phyloP scores from a whole-genome alignment of 2,329 filamentous ascomycete genomes.

The Colletotrichum eremochloae region DNA sequence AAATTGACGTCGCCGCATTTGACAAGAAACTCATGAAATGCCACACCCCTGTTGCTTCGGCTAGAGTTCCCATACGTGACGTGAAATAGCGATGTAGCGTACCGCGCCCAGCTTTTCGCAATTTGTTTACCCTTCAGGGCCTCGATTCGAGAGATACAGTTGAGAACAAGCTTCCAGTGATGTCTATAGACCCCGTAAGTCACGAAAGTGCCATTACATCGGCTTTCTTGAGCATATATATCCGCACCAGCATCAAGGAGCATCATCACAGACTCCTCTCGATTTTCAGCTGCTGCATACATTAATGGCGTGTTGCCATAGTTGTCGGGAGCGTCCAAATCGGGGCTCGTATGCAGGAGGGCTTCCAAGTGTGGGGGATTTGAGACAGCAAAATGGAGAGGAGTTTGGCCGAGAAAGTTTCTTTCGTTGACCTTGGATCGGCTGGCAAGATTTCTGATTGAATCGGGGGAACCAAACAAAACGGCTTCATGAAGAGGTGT shows the following conservation, averaged over 20 bases:
- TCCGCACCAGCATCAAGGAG: not conserved
- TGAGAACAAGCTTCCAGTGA: conserved; percentile 4
- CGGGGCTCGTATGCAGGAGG: not conserved
- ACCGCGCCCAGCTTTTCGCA: not conserved
- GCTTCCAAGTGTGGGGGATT: not conserved
- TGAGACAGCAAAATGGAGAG: conserved; percentile 10
- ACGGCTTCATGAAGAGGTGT: conserved; percentile 18
- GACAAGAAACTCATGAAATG: not conserved
- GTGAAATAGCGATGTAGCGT: not conserved
- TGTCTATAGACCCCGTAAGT: not conserved
- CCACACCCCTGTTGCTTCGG: fast-evolving
- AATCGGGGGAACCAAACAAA: not conserved
- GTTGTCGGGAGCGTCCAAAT: not conserved
- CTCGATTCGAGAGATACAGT: not conserved
- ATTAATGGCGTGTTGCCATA: conserved; percentile 17
- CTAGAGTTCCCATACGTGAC: not conserved
- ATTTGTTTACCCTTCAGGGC: fast-evolving
- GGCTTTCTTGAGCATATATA: fast-evolving
- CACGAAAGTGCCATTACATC: not conserved
- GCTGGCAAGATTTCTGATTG: fast-evolving
- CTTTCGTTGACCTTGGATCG: not conserved
- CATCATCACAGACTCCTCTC: not conserved
- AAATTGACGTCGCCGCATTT: conserved; percentile 5
- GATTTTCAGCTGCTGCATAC: not conserved
- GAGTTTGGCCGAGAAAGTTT: conserved; percentile 17